Evolutionary conservation across 2,329 filamentous ascomycete species (phyloP).

Genomic region (Botryotinia globosa): DNA sequence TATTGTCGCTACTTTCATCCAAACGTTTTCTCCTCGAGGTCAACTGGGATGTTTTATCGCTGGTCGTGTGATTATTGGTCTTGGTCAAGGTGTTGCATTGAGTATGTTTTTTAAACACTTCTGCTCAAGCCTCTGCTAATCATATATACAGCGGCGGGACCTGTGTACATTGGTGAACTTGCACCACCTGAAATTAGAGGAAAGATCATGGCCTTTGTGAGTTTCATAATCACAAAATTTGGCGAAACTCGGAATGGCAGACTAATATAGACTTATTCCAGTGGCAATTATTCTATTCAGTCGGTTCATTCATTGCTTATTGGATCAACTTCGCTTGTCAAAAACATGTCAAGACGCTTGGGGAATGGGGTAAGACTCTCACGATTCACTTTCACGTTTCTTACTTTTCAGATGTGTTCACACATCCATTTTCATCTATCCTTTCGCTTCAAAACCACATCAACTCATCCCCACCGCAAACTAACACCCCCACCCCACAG

Average conservation of each 20-base stretch:
- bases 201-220: conserved; percentile 60
- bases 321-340: conserved; percentile 32
- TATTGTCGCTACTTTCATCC: conserved; percentile 66
- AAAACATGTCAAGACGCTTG: conserved; percentile 37
- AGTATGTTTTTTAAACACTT: conserved; percentile 42
- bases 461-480: background rate
- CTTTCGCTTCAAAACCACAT: background rate
- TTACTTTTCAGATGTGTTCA: background rate
- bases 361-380: conserved; percentile 53
- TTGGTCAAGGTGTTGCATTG: conserved; percentile 65
- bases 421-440: background rate
- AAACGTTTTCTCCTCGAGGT: conserved; percentile 59
- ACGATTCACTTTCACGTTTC: background rate
- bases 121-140: background rate
- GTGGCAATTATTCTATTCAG: conserved; percentile 66
- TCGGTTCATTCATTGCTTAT: conserved; percentile 43
- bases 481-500: background rate
- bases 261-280: background rate
- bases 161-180: conserved; percentile 69
- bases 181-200: conserved; percentile 63
- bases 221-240: background rate
- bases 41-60: conserved; percentile 66
- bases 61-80: conserved; percentile 65
- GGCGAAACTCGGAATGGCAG: background rate
- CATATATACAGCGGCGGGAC: conserved; percentile 53